Evolutionary conservation across 2,329 filamentous ascomycete species (phyloP), one percentile per base, ranked within the genome.

Genomic region (Diplodia mutila): DNA sequence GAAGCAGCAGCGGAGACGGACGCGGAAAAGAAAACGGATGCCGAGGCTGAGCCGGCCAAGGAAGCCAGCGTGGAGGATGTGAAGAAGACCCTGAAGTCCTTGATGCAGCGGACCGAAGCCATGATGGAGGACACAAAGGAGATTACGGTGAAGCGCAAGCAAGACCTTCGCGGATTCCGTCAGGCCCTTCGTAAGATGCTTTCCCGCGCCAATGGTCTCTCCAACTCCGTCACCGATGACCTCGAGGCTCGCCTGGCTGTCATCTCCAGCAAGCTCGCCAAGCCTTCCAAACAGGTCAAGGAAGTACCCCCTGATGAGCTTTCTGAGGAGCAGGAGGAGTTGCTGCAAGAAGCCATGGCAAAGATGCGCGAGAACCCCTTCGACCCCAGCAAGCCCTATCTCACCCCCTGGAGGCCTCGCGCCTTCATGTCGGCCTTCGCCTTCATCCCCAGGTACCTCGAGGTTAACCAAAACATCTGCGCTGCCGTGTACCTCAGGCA

Each of bases 381-480:
- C 69, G 92, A 97, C 79, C 79, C 81, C 29, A 81, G 79, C 67
- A 97, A 97, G 81, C 92, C 95, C 3, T 99, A 99, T 77, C 86
- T 86, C 4, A 97, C 94, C 1, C 95, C 95, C 14, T 99, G 95
- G 95, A 82, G 86, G 71, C 95, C 95, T 14, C 86, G 93, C 67
- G 86, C 90, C 64, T 98, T 87, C 80, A 96, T 99, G 91, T 85
- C 87, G 63, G 89, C 94, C 0, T 99, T 99, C 80, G 93, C 94
- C 27, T 97, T 97, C 80, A 93, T 99, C 72, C 95, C 95, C 12
- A 85, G 91, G 65, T 99, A 98, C 79, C 87, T 99, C 69, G 96
- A 99, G 82, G 95, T 99, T 73, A 97, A 98, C 84, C 95, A 97
- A 80, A 96, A 94, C 76, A 91, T 98, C 74, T 99, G 95, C 80